Evolutionary conservation across 306 rosid species (phyloP).

Genomic region (Ochetophila trinervis): DNA sequence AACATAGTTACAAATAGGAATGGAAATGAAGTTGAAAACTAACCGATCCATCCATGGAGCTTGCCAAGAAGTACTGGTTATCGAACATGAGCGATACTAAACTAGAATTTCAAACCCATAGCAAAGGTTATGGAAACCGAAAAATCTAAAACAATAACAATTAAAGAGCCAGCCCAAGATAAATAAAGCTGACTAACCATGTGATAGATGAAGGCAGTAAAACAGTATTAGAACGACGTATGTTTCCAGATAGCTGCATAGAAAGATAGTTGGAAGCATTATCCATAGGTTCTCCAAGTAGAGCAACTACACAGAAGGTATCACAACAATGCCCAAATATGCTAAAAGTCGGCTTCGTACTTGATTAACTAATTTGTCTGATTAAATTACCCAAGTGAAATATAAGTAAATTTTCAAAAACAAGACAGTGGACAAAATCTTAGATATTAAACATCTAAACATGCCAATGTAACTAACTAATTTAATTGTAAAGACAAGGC

Average conservation of each 20-base stretch:
- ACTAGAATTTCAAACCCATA: conserved; percentile 41
- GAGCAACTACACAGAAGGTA: background rate
- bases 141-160: conserved; percentile 5
- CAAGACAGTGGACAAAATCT: background rate
- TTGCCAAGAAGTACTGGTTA: conserved; percentile 82
- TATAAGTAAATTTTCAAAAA: background rate
- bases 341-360: background rate
- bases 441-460: background rate
- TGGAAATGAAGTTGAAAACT: conserved; percentile 28
- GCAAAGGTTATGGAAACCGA: conserved; percentile 14
- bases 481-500: no score
- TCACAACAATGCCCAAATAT: background rate
- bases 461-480: no score
- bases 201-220: conserved; percentile 84
- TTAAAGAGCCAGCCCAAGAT: conserved; percentile 3
- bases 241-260: conserved; percentile 66
- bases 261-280: conserved; percentile 12
- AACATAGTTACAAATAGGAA: background rate
- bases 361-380: background rate
- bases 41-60: conserved; percentile 98
- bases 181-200: conserved; percentile 42
- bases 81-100: conserved; percentile 73
- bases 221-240: conserved; percentile 51
- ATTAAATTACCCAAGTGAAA: background rate
- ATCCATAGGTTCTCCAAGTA: conserved; percentile 2